Percentiles rank a stretch among this genome's conserved stretches.
phyloP scores from a whole-genome alignment of 2,329 filamentous ascomycete genomes.

The Xylaria sp. region DNA sequence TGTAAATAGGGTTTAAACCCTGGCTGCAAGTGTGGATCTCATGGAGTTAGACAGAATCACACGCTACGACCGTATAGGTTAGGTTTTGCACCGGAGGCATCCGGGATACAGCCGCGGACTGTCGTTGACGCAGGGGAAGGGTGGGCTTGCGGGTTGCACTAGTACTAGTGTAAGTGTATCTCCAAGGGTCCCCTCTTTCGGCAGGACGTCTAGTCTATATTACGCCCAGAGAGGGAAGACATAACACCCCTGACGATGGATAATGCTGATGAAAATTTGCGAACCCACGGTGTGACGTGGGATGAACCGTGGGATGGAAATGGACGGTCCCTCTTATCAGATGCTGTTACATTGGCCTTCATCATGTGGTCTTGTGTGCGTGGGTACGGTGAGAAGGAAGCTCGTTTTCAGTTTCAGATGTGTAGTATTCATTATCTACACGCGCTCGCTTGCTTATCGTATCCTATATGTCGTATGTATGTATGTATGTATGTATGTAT shows the following conservation, averaged over 20 bases:
- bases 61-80: conserved; percentile 3
- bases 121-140: conserved; percentile 24
- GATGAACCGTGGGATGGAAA: conserved; percentile 4
- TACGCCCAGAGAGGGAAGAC: conserved; percentile 5
- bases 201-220: not conserved
- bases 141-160: conserved; percentile 6
- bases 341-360: not conserved
- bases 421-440: conserved; percentile 17
- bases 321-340: not conserved
- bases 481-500: not conserved
- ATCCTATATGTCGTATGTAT: not conserved
- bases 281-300: not conserved
- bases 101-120: conserved; percentile 23
- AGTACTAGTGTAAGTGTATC: conserved; percentile 1
- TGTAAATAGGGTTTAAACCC: conserved; percentile 18
- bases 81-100: not conserved
- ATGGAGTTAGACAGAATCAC: not conserved
- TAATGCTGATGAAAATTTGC: conserved; percentile 10
- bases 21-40: conserved; percentile 12
- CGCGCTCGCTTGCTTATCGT: conserved; percentile 7
- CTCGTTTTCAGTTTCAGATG: not conserved
- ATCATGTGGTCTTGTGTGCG: not conserved
- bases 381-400: not conserved
- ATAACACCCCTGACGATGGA: not conserved
- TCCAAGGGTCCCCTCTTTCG: conserved; percentile 4